Evolutionary conservation across 2,329 filamentous ascomycete genomes (phyloP).

Genomic region (Colletotrichum sp.): DNA sequence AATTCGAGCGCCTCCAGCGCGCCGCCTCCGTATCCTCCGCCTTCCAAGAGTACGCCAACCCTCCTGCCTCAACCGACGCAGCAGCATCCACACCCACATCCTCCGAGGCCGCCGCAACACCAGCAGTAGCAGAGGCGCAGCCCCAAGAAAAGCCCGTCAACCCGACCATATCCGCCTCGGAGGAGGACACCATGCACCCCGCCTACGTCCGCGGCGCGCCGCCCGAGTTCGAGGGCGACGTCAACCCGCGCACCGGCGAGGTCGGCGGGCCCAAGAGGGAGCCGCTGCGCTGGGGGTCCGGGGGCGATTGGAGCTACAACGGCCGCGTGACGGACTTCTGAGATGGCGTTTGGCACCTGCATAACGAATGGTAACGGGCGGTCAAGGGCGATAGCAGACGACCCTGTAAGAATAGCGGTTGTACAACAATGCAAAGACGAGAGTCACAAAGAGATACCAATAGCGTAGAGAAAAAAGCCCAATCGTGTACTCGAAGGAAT

Average conservation of each 20-base stretch:
- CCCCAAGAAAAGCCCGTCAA: background rate
- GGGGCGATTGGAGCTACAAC: conserved; percentile 89
- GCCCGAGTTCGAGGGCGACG: conserved; percentile 92
- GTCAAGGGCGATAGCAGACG: background rate
- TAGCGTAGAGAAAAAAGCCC: background rate
- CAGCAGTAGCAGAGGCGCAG: conserved; percentile 17
- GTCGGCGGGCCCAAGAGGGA: conserved; percentile 98
- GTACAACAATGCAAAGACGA: background rate
- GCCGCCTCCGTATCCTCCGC: conserved; percentile 52
- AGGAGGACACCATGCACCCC: conserved; percentile 60
- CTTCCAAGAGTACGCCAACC: conserved; percentile 34
- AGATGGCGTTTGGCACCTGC: background rate
- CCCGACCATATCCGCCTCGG: conserved; percentile 28
- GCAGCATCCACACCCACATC: background rate
- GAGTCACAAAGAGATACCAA: background rate
- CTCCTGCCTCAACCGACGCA: too few species aligned
- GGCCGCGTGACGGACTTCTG: conserved; percentile 92
- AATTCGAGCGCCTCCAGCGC: conserved; percentile 86
- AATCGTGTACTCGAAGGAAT: background rate
- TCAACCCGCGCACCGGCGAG: conserved; percentile 93
- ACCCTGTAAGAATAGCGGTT: background rate
- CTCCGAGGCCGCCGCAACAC: conserved; percentile 24
- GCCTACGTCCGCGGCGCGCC: conserved; percentile 77
- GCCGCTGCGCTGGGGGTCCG: conserved; percentile 82
- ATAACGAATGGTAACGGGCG: background rate